A percentile compares a stretch with the other conserved stretches of the same genome.
phyloP scores from a whole-genome alignment of 768 basidiomycete genomes.

The Phaeolepiota aurea region DNA sequence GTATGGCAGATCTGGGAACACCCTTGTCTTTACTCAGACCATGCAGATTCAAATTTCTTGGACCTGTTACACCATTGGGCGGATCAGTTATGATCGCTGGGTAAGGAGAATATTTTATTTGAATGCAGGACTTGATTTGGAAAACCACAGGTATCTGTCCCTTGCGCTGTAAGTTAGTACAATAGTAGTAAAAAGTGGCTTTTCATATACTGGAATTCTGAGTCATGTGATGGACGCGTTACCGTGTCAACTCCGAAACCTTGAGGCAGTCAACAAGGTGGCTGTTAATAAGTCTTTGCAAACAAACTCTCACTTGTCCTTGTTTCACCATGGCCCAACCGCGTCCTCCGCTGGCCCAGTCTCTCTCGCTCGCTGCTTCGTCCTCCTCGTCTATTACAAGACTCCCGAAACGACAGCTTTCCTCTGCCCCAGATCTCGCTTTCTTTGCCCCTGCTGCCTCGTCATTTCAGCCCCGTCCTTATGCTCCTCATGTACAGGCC shows the following conservation, averaged over 20 bases:
- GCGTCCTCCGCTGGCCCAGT: background rate
- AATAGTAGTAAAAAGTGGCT: no score
- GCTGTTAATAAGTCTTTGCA: constrained; percentile 10
- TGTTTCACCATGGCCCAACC: constrained; percentile 13
- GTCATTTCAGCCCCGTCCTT: constrained; percentile 61
- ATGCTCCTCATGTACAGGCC: constrained; percentile 30
- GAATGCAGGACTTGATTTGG: background rate
- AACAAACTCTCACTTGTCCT: background rate
- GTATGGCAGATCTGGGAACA: constrained; percentile 6
- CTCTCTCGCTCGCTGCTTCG: constrained; percentile 16
- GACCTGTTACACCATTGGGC: constrained; percentile 62
- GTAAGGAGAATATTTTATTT: constrained; percentile 25
- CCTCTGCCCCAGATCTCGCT: constrained; percentile 36
- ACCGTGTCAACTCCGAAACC: constrained; percentile 27
- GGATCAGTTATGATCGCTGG: constrained; percentile 60
- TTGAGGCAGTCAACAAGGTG: constrained; percentile 23
- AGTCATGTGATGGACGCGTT: constrained; percentile 34
- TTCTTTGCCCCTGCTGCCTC: constrained; percentile 59
- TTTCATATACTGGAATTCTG: no score
- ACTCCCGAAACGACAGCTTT: constrained; percentile 39
- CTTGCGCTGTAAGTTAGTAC: no score
- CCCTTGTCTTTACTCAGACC: constrained; percentile 16
- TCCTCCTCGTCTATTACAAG: constrained; percentile 19
- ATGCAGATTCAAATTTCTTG: constrained; percentile 41
- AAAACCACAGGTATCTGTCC: no score